Base-by-base conservation (phyloP, 805 yeast genomes). In the Wickerhamomyces rabaulensis region DNA sequence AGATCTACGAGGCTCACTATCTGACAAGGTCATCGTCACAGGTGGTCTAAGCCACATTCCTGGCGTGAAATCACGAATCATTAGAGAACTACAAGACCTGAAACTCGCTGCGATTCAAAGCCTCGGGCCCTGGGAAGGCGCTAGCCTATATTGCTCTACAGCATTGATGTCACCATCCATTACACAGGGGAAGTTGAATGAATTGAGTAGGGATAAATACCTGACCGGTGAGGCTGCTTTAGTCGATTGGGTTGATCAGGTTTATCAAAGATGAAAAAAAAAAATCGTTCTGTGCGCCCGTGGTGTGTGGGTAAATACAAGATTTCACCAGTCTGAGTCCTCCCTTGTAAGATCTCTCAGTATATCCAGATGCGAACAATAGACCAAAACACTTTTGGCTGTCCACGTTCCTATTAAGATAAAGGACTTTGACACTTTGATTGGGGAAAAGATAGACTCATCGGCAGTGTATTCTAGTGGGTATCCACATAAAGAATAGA, bases 81-180 rank as follows among this genome's bases (percentile, higher is more conserved):
- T 60, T 9, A 19, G 44, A 2, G 50, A 54, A 17, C 25, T 60
- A 1, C 22, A 49, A 6, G 36, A 37, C 9, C 29, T 13, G 2
- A 13, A 19, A 36, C 25, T 36, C 22, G 8, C n/a, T 20, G 23
- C 23, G 4, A 9, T 36, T 56, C 1, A 33, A 20, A 33, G 36
- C 8, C 37, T 58, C 25, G 63, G 61, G 1, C 40, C 62, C 1
- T 60, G 62, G 61, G 47, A 52, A 31, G 64, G 64, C 7, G 53
- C 61, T 3, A 59, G 64, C 39, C 43, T 60, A 2, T 60, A 56
- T 37, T 49, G 59, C 22, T 54, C 62, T 17, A 55, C 61, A 1
- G 40, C 57, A 0, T 41, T 53, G 4, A 49, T 51, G 58, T 41
- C 58, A 5, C 20, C 36, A 3, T 33, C 36, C 6, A 33, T 33